These are phyloP conservation scores for Hericium coralloides DNA, from an alignment of 768 basidiomycete species.

Conservation along the genomic window DNA sequence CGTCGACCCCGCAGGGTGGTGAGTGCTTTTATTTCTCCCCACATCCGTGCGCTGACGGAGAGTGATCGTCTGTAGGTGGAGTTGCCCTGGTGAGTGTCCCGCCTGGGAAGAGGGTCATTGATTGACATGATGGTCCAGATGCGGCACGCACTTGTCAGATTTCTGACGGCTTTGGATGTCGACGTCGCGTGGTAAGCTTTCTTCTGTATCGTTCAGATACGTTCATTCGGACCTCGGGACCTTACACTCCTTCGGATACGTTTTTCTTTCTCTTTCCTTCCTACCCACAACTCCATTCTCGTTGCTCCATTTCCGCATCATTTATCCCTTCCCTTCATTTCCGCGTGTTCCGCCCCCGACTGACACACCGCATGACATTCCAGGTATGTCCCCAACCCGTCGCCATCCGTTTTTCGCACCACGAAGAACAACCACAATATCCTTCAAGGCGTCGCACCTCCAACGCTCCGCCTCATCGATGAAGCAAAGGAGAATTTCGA, in stretches of 20 bases:
- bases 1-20: conserved; percentile 93
- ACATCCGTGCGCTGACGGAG: conserved; percentile 3
- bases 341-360: neutral
- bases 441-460: conserved; percentile 83
- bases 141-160: conserved; percentile 89
- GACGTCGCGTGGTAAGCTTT: conserved; percentile 69
- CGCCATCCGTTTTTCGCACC: conserved; percentile 84
- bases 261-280: neutral
- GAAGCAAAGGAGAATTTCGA: conserved; percentile 76
- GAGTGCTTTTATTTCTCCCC: conserved; percentile 18
- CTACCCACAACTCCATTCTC: neutral
- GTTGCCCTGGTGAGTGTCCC: conserved; percentile 71
- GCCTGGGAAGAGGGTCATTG: conserved; percentile 13
- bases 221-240: neutral
- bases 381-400: conserved; percentile 85
- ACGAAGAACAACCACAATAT: conserved; percentile 96
- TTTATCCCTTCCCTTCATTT: conserved; percentile 5
- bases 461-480: conserved; percentile 67
- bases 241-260: conserved; percentile 1
- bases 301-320: neutral
- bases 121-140: conserved; percentile 38
- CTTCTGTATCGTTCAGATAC: conserved; percentile 5
- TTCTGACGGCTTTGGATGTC: conserved; percentile 72
- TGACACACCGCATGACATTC: neutral
- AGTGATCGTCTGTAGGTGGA: conserved; percentile 50